phyloP scores from a whole-genome alignment of 202 grass and related monocot genomes.

The Carex arenaria region DNA sequence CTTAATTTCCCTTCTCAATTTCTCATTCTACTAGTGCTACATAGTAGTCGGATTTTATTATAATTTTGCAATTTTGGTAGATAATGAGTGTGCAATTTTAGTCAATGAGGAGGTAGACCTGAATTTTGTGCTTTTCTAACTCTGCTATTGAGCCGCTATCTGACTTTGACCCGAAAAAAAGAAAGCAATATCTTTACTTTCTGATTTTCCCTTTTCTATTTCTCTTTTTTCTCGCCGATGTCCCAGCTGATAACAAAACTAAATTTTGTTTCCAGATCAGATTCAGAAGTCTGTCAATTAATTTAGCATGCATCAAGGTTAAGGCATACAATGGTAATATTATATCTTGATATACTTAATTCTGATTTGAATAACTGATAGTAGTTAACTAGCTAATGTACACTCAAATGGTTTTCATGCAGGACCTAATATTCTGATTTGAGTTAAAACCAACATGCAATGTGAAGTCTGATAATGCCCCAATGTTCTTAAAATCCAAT shows the following conservation, averaged over 20 bases:
- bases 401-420: background rate
- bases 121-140: background rate
- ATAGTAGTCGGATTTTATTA: background rate
- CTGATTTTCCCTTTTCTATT: background rate
- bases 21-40: background rate
- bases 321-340: slow-evolving; percentile 11
- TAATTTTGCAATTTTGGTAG: background rate
- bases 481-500: background rate
- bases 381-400: background rate
- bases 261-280: background rate
- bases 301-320: background rate
- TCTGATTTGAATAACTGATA: background rate
- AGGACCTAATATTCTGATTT: background rate
- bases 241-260: background rate
- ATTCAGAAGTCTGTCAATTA: background rate
- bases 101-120: background rate
- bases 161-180: background rate
- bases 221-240: background rate
- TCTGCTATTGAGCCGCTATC: background rate
- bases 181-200: background rate
- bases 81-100: background rate
- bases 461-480: background rate
- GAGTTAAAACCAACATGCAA: background rate
- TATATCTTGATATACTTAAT: background rate
- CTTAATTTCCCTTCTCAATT: background rate